Evolutionary conservation across 257 asterid genomes (phyloP).

Genomic region (Apocynum venetum): DNA sequence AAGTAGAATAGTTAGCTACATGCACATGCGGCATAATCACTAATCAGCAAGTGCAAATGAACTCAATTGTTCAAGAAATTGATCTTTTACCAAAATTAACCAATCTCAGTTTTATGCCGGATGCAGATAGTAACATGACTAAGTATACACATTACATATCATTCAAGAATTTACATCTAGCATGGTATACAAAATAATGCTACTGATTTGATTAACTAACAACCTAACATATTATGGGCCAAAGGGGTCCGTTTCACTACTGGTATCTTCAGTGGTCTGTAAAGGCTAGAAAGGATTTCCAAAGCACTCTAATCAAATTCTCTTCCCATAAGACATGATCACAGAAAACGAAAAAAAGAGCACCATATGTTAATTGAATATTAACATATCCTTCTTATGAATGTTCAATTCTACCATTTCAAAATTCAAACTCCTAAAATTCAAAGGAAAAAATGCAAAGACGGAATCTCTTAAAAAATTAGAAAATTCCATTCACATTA

Average conservation of each 20-base stretch:
- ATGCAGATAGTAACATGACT: not conserved
- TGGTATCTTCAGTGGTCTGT: no score
- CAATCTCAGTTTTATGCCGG: not conserved
- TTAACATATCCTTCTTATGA: not conserved
- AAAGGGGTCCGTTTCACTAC: no score
- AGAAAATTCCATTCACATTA: not conserved
- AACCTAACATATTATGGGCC: not conserved
- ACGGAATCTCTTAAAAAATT: not conserved
- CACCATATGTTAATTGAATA: not conserved
- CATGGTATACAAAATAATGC: not conserved
- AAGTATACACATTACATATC: not conserved
- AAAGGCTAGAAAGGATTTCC: not conserved
- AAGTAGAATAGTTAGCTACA: not conserved
- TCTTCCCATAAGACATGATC: not conserved
- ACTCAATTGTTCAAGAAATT: not conserved
- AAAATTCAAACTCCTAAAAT: not conserved
- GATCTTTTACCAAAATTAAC: not conserved
- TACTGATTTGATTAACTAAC: not conserved
- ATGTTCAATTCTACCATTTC: not conserved
- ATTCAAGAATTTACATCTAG: not conserved
- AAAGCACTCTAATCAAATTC: not conserved
- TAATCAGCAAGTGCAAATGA: not conserved
- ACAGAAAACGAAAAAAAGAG: not conserved
- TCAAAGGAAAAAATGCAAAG: not conserved
- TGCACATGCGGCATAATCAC: not conserved